Evolutionary conservation across 768 basidiomycete genomes (phyloP), one percentile per base, ranked within the genome.

Genomic region (Crepidotus variabilis): DNA sequence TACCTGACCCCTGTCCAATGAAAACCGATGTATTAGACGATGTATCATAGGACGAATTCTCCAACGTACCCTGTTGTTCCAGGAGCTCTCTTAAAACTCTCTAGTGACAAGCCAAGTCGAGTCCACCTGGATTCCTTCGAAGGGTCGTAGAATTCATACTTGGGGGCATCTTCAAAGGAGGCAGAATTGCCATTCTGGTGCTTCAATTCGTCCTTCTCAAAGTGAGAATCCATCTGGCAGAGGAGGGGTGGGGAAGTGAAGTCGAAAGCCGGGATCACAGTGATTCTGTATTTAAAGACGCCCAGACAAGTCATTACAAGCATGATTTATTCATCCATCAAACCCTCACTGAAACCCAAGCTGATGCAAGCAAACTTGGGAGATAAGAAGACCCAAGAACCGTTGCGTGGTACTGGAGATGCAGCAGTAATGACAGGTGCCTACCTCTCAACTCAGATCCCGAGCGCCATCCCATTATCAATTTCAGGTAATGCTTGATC

Each of bases 1-100:
- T 53, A 69, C 64, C 46, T 75, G 72, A 52, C 75, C 75, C 63
- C 76, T 78, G 52, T 34, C 24, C 28, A 14, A 20, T 33, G 16
- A 32, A n/a, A 28, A 8, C 8, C 28, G 28, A 28, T 28, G 28
- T 28, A 28, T 28, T 28, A 28, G 28, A 28, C 3, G 8, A 28
- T 28, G 28, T 0, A 52, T 20, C 46, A 18, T 21, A 28, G 28
- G 34, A n/a, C 3, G 10, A 10, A 6, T 13, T 35, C n/a, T 32
- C 32, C 24, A 20, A 66, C 73, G 24, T 59, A 79, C 78, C 73
- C 76, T 56, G 78, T 79, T 13, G 72, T 72, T 49, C 74, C 76
- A 34, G 76, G 78, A 48, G 78, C 76, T 36, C 78, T 71, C 59
- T 78, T 79, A 66, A 79, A 78, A 63, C 73, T 75, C 67, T 79